Evolutionary conservation across 768 basidiomycete genomes (phyloP).

Genomic region (Steccherinum ochraceum): DNA sequence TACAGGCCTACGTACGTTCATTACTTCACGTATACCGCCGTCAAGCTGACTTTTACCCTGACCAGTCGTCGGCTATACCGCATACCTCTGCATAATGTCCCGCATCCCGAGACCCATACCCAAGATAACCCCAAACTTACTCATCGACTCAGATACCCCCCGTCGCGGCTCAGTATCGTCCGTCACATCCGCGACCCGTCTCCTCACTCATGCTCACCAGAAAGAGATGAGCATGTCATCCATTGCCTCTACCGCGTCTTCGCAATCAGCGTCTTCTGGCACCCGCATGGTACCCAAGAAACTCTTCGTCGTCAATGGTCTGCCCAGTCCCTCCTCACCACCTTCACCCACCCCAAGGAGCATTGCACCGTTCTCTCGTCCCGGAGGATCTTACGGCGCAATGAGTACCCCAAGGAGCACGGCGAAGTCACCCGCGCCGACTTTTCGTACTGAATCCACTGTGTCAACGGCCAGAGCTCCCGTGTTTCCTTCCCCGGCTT

Average conservation of each 20-base stretch:
- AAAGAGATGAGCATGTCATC: background rate
- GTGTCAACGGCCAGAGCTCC: background rate
- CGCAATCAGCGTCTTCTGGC: background rate
- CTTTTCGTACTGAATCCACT: background rate
- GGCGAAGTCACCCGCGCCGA: background rate
- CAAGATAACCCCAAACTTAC: constrained; percentile 15
- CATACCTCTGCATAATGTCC: constrained; percentile 19
- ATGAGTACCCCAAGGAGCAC: constrained; percentile 3
- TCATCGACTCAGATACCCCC: constrained; percentile 10
- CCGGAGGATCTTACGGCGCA: constrained; percentile 1
- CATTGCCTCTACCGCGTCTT: background rate
- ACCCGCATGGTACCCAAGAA: background rate
- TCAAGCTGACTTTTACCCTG: background rate
- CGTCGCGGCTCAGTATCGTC: constrained; percentile 9
- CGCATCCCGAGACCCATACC: constrained; percentile 16
- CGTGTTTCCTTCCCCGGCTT: background rate
- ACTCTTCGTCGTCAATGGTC: background rate
- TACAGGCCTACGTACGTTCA: constrained; percentile 17
- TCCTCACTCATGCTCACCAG: background rate
- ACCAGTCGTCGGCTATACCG: constrained; percentile 17
- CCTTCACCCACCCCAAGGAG: background rate
- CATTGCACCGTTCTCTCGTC: background rate
- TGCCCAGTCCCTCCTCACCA: background rate
- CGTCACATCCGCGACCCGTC: constrained; percentile 7
- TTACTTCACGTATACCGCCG: background rate